A percentile compares a stretch with the other conserved stretches of the same genome.
These are phyloP conservation scores for Fraxinus albicans DNA, from an alignment of 305 asterid species.

Conservation along the genomic window DNA sequence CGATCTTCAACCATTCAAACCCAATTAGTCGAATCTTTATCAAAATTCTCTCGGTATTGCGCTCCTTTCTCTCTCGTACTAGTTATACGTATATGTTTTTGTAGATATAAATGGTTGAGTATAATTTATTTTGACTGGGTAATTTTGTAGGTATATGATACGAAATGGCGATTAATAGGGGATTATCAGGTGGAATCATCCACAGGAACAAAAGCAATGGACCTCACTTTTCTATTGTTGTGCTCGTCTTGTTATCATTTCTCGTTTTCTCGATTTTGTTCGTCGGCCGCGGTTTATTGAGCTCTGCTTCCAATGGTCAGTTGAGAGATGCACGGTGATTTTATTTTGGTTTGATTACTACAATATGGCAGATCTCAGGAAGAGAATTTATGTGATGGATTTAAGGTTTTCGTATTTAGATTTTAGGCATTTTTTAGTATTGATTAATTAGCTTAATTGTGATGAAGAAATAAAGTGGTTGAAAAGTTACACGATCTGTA, in stretches of 20 bases:
- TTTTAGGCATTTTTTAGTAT: neutral
- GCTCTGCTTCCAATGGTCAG: slow-evolving; percentile 54
- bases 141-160: slow-evolving; percentile 37
- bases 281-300: slow-evolving; percentile 47
- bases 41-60: slow-evolving; percentile 13
- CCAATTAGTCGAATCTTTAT: neutral
- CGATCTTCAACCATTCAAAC: neutral
- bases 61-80: slow-evolving; percentile 14
- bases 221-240: slow-evolving; percentile 49
- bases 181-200: slow-evolving; percentile 46
- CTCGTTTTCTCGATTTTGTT: slow-evolving; percentile 55
- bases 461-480: neutral
- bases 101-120: slow-evolving; percentile 20
- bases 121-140: slow-evolving; percentile 21
- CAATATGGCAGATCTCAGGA: neutral
- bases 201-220: slow-evolving; percentile 45
- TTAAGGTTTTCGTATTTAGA: neutral
- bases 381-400: neutral
- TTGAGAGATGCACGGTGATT: neutral
- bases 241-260: slow-evolving; percentile 46
- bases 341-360: neutral
- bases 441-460: neutral
- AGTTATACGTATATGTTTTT: neutral
- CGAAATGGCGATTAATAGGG: slow-evolving; percentile 60
- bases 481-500: neutral